Conservation (phyloP, 257 asterid species). For the Ophiorrhiza pumila region DNA sequence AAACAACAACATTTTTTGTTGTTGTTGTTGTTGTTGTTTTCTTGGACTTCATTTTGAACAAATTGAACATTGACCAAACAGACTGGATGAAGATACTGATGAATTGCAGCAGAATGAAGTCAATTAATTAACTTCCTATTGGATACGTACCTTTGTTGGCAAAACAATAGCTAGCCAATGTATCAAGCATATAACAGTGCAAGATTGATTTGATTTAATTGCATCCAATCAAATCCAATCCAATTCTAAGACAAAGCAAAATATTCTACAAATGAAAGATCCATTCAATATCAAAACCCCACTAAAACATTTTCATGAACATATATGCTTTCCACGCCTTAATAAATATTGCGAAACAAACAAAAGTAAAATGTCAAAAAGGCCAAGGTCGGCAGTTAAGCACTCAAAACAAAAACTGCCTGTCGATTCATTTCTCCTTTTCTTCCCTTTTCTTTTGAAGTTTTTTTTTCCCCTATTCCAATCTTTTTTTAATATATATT, state of each 20-base stretch:
- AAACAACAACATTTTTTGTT: too few relatives aligned
- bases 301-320: background rate
- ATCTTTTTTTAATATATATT: background rate
- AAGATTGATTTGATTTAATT: too few relatives aligned
- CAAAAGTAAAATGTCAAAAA: slow-evolving; percentile 27
- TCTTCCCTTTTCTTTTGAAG: background rate
- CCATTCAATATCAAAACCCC: slow-evolving; percentile 3
- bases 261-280: background rate
- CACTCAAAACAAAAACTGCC: slow-evolving; percentile 28
- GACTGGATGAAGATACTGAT: too few relatives aligned
- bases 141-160: too few relatives aligned
- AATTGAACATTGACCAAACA: too few relatives aligned
- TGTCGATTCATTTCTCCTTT: background rate
- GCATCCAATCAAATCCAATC: background rate
- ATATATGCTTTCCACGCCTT: slow-evolving; percentile 9
- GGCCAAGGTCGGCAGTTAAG: slow-evolving; percentile 31
- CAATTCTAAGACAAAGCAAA: background rate
- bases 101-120: too few relatives aligned
- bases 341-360: background rate
- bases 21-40: too few relatives aligned
- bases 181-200: too few relatives aligned
- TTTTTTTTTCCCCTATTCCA: background rate
- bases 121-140: too few relatives aligned
- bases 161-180: background rate
- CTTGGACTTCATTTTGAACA: too few relatives aligned